Percentiles rank a stretch among this genome's conserved stretches.
phyloP scores from a whole-genome alignment of 306 rosid species.

The Hippophae gyantsensis region DNA sequence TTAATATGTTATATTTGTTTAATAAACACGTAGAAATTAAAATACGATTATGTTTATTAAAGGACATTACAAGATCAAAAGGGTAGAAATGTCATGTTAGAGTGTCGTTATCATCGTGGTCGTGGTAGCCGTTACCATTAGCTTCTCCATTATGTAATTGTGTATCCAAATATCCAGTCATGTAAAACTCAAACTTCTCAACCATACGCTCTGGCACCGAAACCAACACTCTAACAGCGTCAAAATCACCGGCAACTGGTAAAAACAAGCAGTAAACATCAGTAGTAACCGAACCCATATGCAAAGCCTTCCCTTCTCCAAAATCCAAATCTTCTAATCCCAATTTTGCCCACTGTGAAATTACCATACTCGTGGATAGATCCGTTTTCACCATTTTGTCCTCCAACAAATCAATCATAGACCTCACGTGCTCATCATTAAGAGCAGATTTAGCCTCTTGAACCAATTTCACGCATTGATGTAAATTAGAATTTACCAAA shows the following conservation, averaged over 20 bases:
- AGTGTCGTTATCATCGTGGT: no score
- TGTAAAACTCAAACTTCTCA: constrained; percentile 37
- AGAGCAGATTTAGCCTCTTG: constrained; percentile 45
- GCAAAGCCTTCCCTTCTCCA: constrained; percentile 61
- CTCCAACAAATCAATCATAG: constrained; percentile 60
- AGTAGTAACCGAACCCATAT: constrained; percentile 66
- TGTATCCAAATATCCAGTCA: constrained; percentile 26
- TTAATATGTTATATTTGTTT: no score
- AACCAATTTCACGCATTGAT: constrained; percentile 39
- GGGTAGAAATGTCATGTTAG: no score
- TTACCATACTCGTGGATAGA: constrained; percentile 51
- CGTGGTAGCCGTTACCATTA: background rate
- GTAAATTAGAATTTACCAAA: constrained; percentile 25
- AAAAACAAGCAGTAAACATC: constrained; percentile 77
- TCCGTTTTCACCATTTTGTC: constrained; percentile 50
- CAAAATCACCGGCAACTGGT: constrained; percentile 43
- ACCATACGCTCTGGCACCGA: constrained; percentile 57
- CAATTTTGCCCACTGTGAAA: constrained; percentile 78
- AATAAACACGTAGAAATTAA: no score
- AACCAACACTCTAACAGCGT: constrained; percentile 53
- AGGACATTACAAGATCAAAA: no score
- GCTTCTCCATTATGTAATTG: constrained; percentile 11
- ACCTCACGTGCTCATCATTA: constrained; percentile 37
- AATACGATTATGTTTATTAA: no score
- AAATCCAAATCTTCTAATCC: constrained; percentile 79